phyloP scores from a whole-genome alignment of 106 monocot species.

The Acanthochlamys bracteata region DNA sequence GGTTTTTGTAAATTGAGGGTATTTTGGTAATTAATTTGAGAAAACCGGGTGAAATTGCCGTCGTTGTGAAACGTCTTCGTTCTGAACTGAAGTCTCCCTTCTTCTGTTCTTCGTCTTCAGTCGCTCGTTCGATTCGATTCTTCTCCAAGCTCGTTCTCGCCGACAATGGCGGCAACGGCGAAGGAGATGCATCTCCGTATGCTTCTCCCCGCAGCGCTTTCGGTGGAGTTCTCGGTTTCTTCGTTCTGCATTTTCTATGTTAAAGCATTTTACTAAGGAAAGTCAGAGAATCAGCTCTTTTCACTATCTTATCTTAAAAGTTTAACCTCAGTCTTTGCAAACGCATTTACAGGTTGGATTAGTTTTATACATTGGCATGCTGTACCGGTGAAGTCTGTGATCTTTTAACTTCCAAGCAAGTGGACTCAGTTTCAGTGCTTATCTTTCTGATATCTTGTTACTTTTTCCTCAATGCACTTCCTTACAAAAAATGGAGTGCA shows the following conservation, averaged over 20 bases:
- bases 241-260: no score
- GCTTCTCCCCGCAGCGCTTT: conserved; percentile 61
- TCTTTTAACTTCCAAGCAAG: no score
- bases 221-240: conserved; percentile 60
- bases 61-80: conserved; percentile 6
- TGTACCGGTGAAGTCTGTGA: no score
- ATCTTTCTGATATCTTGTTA: not conserved
- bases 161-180: conserved; percentile 33
- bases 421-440: not conserved
- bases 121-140: not conserved
- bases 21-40: not conserved
- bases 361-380: no score
- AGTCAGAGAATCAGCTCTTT: no score
- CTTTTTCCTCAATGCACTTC: conserved; percentile 37
- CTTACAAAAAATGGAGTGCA: conserved; percentile 96
- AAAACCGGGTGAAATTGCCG: not conserved
- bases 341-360: no score
- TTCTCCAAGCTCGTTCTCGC: conserved; percentile 9
- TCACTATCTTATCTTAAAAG: no score
- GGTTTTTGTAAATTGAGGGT: no score
- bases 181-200: conserved; percentile 8
- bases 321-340: no score
- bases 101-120: not conserved
- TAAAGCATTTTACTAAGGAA: no score
- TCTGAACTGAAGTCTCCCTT: conserved; percentile 11